phyloP scores from a whole-genome alignment of 345 rosid genomes.

The Pistacia atlantica region DNA sequence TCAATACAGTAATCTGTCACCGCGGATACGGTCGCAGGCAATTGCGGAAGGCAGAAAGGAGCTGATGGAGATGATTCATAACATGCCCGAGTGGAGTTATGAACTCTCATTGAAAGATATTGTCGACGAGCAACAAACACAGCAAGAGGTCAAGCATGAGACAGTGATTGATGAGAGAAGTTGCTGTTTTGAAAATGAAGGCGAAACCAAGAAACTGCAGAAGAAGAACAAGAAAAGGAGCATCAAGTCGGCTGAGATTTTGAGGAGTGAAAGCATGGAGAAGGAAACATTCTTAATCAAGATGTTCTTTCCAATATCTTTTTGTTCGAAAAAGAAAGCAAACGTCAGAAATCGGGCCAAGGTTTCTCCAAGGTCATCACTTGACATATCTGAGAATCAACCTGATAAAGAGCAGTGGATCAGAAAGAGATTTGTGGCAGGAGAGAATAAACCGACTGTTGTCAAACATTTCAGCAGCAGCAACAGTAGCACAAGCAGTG shows the following conservation, averaged over 20 bases:
- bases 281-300: constrained; percentile 50
- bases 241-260: constrained; percentile 20
- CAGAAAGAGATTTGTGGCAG: constrained; percentile 15
- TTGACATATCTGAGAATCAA: constrained; percentile 22
- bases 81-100: constrained; percentile 48
- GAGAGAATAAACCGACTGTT: constrained; percentile 3
- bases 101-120: constrained; percentile 65
- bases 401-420: constrained; percentile 21
- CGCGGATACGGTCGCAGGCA: constrained; percentile 19
- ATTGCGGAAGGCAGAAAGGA: constrained; percentile 53
- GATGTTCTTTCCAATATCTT: constrained; percentile 40
- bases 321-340: constrained; percentile 31
- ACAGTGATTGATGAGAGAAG: not conserved
- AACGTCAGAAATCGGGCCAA: constrained; percentile 23
- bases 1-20: constrained; percentile 28
- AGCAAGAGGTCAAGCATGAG: constrained; percentile 5
- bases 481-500: constrained; percentile 29
- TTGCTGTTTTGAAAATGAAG: constrained; percentile 14
- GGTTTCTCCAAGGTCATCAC: constrained; percentile 33
- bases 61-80: constrained; percentile 56
- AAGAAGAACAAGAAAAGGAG: constrained; percentile 14
- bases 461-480: constrained; percentile 15
- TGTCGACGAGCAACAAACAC: constrained; percentile 35
- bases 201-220: constrained; percentile 16
- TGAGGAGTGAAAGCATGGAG: constrained; percentile 44